phyloP scores from a whole-genome alignment of 495 filamentous ascomycete genomes.

The Lophiotrema nucula region DNA sequence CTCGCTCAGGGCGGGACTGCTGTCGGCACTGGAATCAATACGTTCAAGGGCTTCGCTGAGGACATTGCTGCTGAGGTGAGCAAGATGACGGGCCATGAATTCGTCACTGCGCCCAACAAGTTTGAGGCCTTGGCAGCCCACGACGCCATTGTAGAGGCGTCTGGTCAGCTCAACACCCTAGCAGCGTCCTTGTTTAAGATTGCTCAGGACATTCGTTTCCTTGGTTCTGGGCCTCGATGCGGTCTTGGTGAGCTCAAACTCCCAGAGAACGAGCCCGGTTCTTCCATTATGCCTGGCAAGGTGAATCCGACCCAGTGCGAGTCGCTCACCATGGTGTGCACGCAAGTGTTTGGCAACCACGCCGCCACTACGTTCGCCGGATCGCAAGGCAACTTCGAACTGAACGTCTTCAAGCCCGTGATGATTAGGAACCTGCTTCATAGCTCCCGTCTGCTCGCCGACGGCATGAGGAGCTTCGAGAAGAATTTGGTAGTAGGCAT shows the following conservation, averaged over 20 bases:
- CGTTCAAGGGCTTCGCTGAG: slow-evolving; percentile 93
- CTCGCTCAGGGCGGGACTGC: slow-evolving; percentile 96
- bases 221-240: slow-evolving; percentile 93
- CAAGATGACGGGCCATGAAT: slow-evolving; percentile 87
- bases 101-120: slow-evolving; percentile 97
- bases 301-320: slow-evolving; percentile 99
- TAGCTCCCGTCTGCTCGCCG: slow-evolving; percentile 78
- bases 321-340: slow-evolving; percentile 94
- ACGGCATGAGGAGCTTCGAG: slow-evolving; percentile 93
- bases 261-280: slow-evolving; percentile 96
- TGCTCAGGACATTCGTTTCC: slow-evolving; percentile 94
- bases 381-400: slow-evolving; percentile 97
- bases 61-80: slow-evolving; percentile 83
- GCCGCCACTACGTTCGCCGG: slow-evolving; percentile 86
- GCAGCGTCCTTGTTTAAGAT: slow-evolving; percentile 95
- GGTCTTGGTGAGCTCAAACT: slow-evolving; percentile 89
- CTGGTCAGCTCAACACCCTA: slow-evolving; percentile 88
- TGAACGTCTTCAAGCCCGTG: slow-evolving; percentile 98
- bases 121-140: slow-evolving; percentile 98
- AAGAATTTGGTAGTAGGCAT: slow-evolving; percentile 87
- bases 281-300: slow-evolving; percentile 98
- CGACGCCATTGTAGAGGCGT: slow-evolving; percentile 92
- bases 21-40: slow-evolving; percentile 97
- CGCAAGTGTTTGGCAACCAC: slow-evolving; percentile 97
- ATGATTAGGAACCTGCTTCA: slow-evolving; percentile 94